These are phyloP conservation scores for Calendula officinalis DNA, from an alignment of 129 eudicot species.

Conservation along the genomic window DNA sequence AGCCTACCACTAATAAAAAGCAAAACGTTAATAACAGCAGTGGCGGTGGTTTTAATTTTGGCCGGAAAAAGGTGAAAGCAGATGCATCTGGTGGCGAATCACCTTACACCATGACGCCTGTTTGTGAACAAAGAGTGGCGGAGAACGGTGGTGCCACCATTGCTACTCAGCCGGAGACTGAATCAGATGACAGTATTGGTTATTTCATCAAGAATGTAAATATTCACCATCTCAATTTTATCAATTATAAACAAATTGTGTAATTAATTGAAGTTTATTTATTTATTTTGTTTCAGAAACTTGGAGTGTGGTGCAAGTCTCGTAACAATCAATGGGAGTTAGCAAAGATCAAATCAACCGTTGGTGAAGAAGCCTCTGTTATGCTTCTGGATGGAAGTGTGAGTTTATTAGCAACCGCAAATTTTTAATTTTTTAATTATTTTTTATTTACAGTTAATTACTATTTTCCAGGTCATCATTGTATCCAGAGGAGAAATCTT, in stretches of 20 bases:
- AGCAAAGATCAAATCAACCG: conserved; percentile 74
- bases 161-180: conserved; percentile 34
- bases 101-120: conserved; percentile 37
- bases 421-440: neutral
- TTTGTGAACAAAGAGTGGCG: conserved; percentile 18
- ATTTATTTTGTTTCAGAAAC: conserved; percentile 54
- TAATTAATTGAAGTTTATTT: neutral
- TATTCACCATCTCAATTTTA: neutral
- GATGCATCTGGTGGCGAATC: conserved; percentile 38
- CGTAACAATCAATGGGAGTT: conserved; percentile 61
- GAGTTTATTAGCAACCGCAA: conserved; percentile 36
- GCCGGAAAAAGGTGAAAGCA: conserved; percentile 39
- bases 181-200: conserved; percentile 59
- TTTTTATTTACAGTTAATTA: conserved; percentile 9
- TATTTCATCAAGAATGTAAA: conserved; percentile 73
- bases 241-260: neutral
- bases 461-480: conserved; percentile 48
- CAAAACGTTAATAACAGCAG: neutral
- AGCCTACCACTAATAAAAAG: conserved; percentile 10
- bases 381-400: conserved; percentile 73
- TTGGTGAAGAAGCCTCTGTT: conserved; percentile 68
- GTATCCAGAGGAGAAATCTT: conserved; percentile 55
- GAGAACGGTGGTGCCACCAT: conserved; percentile 27
- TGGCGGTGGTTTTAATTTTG: conserved; percentile 44
- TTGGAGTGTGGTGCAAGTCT: conserved; percentile 80